Percentiles rank a stretch among this genome's conserved stretches.
Conservation (phyloP, 2,329 filamentous ascomycete genomes). For the Exophiala sp. region DNA sequence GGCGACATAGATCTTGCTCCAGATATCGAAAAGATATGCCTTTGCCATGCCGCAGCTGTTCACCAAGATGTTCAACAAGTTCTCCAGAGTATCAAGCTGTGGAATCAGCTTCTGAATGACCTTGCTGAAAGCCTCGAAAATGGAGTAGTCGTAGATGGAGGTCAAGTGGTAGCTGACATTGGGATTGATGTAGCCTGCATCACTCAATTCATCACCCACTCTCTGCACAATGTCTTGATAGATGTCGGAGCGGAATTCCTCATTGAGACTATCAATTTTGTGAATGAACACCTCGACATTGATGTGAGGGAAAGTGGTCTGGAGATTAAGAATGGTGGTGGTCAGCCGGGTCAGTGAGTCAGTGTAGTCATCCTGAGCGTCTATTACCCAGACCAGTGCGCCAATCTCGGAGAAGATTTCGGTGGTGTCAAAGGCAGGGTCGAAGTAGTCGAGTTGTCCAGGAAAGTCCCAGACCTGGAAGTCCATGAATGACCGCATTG, state of each 20-base stretch:
- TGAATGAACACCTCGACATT: conserved; percentile 99
- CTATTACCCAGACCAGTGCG: conserved; percentile 95
- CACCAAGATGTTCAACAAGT: conserved; percentile 87
- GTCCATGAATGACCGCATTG: conserved; percentile 97
- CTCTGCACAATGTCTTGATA: conserved; percentile 94
- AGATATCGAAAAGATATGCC: conserved; percentile 93
- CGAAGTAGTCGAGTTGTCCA: conserved; percentile 87
- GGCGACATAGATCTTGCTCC: conserved; percentile 97
- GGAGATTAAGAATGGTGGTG: conserved; percentile 79
- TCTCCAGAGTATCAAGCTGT: conserved; percentile 84
- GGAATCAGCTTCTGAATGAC: conserved; percentile 97
- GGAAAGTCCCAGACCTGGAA: conserved; percentile 98
- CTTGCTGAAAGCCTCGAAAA: conserved; percentile 97
- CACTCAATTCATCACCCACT: conserved; percentile 91
- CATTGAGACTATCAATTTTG: conserved; percentile 95
- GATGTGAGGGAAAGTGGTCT: conserved; percentile 83
- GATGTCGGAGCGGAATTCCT: conserved; percentile 93
- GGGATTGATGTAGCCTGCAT: conserved; percentile 87
- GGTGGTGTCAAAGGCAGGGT: conserved; percentile 73
- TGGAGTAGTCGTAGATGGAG: conserved; percentile 96
- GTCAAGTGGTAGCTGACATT: conserved; percentile 94
- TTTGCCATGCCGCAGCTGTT: conserved; percentile 95
- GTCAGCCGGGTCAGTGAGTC: conserved; percentile 85
- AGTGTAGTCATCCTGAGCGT: conserved; percentile 95
- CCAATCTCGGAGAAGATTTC: conserved; percentile 92